Evolutionary conservation across 2,329 filamentous ascomycete genomes (phyloP), one percentile per base, ranked within the genome.

Genomic region (Cylindrodendrum hubeiense): DNA sequence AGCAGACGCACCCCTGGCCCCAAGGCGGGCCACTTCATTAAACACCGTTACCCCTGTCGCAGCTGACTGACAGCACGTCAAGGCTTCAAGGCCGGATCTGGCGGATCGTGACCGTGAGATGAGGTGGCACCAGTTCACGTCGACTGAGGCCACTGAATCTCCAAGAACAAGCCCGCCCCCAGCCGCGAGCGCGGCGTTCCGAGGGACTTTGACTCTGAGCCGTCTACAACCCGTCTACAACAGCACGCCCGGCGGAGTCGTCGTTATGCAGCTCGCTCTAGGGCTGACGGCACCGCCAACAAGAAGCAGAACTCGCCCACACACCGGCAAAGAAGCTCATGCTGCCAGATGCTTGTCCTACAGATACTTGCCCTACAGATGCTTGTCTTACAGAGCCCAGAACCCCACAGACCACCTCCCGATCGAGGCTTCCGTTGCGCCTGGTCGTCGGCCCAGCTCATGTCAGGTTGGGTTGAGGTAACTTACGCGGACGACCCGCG

Each of bases 21-120:
- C 9, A 28, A 15, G 44, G 30, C 19, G 43, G 21, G 43, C 55
- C 34, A 50, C 55, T 34, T 59, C 55, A 59, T 60, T 53, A 60
- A 53, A 47, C 47, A 17, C 55, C 19, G 9, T 34, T 34, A 21
- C 53, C 41, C 51, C 22, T 54, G 37, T 43, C n/a, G n/a, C n/a
- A n/a, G n/a, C n/a, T n/a, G n/a, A n/a, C n/a, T n/a, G n/a, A n/a
- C n/a, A 30, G 28, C n/a, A 37, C 17, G 22, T 19, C n/a, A 50
- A 19, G 19, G 12, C 28, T n/a, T n/a, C n/a, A 10, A 10, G 17
- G 17, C 28, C 47, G 47, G 47, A 50, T 50, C 47, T 50, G 5
- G 28, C 47, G 47, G 47, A 50, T 50, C 26, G 26, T 33, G n/a
- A 33, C 26, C 10, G n/a, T 21, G n/a, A 30, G 34, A 39, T 39